Conservation (phyloP, 2,329 filamentous ascomycete species). For the Colletotrichum scovillei region DNA sequence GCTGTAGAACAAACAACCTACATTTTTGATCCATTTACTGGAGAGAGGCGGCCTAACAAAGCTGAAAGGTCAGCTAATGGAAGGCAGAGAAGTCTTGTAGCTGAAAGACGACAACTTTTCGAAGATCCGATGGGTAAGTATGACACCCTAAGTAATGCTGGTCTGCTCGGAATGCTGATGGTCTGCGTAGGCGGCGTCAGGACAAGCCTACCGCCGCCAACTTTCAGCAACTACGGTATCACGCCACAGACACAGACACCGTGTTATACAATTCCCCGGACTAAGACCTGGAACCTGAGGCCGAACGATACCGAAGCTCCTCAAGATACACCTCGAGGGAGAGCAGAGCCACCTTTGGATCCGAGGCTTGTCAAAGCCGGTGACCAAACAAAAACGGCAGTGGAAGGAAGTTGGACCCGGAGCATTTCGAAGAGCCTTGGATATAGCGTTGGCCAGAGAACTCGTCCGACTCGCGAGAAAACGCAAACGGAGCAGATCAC, state of each 20-base stretch:
- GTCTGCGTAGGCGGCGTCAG: not conserved
- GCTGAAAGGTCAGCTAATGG: no score
- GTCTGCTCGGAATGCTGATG: not conserved
- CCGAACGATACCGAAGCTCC: not conserved
- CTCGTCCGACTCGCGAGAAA: not conserved
- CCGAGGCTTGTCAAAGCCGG: not conserved
- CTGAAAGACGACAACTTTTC: slow-evolving; percentile 8
- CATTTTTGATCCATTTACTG: not conserved
- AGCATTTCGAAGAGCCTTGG: not conserved
- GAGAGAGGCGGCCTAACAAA: not conserved
- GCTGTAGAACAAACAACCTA: not conserved
- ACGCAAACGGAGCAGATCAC: not conserved
- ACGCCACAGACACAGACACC: not conserved
- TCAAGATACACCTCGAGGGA: no score
- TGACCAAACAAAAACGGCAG: no score
- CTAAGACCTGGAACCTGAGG: not conserved
- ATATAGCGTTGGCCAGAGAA: not conserved
- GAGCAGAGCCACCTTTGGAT: not conserved
- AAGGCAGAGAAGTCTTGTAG: not conserved
- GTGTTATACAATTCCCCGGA: not conserved
- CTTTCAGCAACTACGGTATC: not conserved
- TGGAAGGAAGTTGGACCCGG: no score
- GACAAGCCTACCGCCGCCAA: not conserved
- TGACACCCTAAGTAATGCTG: not conserved
- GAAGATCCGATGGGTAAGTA: not conserved